These are phyloP conservation scores for Tuber microsphaerosporum DNA, from an alignment of 495 filamentous ascomycete genomes.

Conservation along the genomic window DNA sequence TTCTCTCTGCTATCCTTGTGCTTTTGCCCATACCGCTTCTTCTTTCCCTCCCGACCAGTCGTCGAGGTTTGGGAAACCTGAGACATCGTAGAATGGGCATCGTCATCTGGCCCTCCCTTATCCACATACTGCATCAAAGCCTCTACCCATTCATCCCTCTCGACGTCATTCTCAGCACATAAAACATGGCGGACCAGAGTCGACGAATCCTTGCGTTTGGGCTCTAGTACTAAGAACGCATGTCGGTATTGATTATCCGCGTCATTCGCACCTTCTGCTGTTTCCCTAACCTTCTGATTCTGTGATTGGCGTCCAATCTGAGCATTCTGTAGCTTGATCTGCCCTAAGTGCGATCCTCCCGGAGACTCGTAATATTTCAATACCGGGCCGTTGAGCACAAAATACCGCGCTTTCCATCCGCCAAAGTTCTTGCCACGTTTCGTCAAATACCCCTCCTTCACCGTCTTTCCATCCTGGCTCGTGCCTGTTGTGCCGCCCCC, in stretches of 20 bases:
- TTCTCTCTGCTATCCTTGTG: conserved; percentile 46
- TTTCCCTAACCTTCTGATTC: conserved; percentile 50
- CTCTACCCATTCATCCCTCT: conserved; percentile 91
- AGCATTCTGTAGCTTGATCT: conserved; percentile 82
- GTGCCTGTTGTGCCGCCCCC: conserved; percentile 19
- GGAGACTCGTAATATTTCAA: conserved; percentile 87
- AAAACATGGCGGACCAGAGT: conserved; percentile 89
- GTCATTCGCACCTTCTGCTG: conserved; percentile 53
- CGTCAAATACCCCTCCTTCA: conserved; percentile 86
- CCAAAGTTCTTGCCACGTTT: conserved; percentile 98
- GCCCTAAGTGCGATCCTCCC: conserved; percentile 80
- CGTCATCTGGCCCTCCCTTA: conserved; percentile 55
- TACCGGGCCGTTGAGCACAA: conserved; percentile 80
- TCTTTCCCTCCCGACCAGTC: conserved; percentile 45
- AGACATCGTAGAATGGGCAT: conserved; percentile 28
- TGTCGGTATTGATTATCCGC: conserved; percentile 93
- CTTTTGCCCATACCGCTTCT: conserved; percentile 46
- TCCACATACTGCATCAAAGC: conserved; percentile 87
- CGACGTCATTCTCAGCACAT: conserved; percentile 87
- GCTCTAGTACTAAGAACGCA: conserved; percentile 88
- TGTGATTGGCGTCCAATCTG: conserved; percentile 81
- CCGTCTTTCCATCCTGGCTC: conserved; percentile 42
- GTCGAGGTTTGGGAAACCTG: conserved; percentile 29
- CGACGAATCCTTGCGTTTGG: conserved; percentile 89
- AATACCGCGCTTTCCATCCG: conserved; percentile 96